Percentiles rank a stretch among this genome's conserved stretches.
These are phyloP conservation scores for Tephrocybe sp. DNA, from an alignment of 768 basidiomycete species.

Conservation along the genomic window DNA sequence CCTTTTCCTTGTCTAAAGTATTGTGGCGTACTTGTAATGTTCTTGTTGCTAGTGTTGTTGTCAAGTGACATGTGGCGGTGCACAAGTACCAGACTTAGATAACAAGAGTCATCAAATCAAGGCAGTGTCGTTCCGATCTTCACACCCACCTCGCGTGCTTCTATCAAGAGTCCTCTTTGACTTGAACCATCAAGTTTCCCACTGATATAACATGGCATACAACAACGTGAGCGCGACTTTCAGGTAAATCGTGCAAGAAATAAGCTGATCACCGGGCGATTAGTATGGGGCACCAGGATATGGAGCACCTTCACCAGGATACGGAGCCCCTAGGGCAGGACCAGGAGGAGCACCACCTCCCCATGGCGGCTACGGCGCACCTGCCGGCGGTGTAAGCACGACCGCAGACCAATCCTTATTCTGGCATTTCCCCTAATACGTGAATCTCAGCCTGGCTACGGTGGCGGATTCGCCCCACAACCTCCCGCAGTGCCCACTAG, in stretches of 20 bases:
- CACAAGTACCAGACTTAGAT: too few species aligned
- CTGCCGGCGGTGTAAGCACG: constrained; percentile 1
- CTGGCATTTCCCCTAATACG: neutral
- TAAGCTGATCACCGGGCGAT: neutral
- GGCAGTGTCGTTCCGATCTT: neutral
- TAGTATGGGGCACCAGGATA: neutral
- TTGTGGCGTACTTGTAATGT: neutral
- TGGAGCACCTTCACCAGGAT: neutral
- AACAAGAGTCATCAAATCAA: neutral
- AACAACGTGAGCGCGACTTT: neutral
- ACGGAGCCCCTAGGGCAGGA: constrained; percentile 10
- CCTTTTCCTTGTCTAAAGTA: neutral
- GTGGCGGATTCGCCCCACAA: constrained; percentile 37
- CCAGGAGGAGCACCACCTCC: constrained; percentile 20
- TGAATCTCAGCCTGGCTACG: constrained; percentile 28
- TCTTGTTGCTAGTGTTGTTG: neutral
- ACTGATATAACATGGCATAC: neutral
- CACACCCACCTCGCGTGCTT: neutral
- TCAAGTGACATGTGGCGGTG: neutral
- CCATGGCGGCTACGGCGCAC: constrained; percentile 23
- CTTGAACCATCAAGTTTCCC: neutral
- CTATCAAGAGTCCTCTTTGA: too few species aligned
- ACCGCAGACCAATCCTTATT: neutral
- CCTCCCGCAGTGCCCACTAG: constrained; percentile 48
- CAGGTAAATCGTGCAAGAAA: too few species aligned